phyloP scores from a whole-genome alignment of 192 early-diverging fungal genomes.

The Chytriomyces confervae region DNA sequence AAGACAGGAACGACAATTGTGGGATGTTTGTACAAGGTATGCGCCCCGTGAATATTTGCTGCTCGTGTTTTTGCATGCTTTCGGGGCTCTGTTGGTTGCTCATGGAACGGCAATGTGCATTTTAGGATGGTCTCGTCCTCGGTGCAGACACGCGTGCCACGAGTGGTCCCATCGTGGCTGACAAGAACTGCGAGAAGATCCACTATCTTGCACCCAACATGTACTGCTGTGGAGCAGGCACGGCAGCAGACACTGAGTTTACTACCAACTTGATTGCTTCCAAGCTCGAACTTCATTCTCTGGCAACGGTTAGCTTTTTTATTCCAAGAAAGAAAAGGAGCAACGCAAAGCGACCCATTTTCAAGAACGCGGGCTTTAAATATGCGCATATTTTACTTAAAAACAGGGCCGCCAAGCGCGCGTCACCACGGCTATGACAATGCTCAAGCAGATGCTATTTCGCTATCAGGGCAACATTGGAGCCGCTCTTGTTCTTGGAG shows the following conservation, averaged over 20 bases:
- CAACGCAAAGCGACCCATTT: too few relatives aligned
- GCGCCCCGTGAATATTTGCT: not conserved
- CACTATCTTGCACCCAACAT: slow-evolving; percentile 98
- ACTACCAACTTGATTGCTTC: slow-evolving; percentile 91
- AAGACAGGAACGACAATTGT: slow-evolving; percentile 99
- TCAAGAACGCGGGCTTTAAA: too few relatives aligned
- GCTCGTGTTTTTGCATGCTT: slow-evolving; percentile 3
- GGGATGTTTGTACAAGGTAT: slow-evolving; percentile 87
- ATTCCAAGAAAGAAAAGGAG: too few relatives aligned
- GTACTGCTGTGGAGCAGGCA: slow-evolving; percentile 97
- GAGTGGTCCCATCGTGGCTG: slow-evolving; percentile 90
- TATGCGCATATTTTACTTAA: too few relatives aligned
- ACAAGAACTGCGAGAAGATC: slow-evolving; percentile 99
- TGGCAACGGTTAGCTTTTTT: slow-evolving; percentile 61
- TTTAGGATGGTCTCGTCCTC: slow-evolving; percentile 86
- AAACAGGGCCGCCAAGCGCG: slow-evolving; percentile 75
- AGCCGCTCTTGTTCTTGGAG: slow-evolving; percentile 93
- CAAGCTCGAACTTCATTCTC: slow-evolving; percentile 91
- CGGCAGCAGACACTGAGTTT: slow-evolving; percentile 98
- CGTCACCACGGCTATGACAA: slow-evolving; percentile 91
- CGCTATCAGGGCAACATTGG: slow-evolving; percentile 96
- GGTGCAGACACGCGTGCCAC: slow-evolving; percentile 98
- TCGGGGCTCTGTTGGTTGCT: not conserved
- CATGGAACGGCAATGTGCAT: slow-evolving; percentile 14
- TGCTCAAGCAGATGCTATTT: slow-evolving; percentile 98